Base-by-base conservation (phyloP, 2,329 filamentous ascomycete genomes). In the Venturiaceae sp. region DNA sequence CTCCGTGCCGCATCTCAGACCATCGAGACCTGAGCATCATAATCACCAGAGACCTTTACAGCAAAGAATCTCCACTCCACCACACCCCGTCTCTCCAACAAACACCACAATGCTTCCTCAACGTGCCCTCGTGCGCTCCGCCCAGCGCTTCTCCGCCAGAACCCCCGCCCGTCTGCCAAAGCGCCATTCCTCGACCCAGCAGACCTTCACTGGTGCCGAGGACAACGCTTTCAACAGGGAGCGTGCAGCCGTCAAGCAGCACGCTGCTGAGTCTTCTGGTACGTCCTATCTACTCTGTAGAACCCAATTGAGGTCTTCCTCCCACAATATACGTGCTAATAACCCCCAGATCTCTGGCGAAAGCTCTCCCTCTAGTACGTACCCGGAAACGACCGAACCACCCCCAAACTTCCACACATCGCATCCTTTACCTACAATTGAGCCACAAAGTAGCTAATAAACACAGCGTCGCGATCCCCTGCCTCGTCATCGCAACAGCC, bases 281-380 rank as follows among this genome's bases (percentile, higher is more conserved):
- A 72, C 73, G 87, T 19, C 19, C 16, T 5, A 44, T 16, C 19
- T 3, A 53, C 13, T 28, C 6, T 3, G 33, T 53, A 41, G 39
- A 55, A 28, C n/a, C 21, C 7, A 19, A 61, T 60, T 53, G 23
- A 2, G 39, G 7, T 14, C 14, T 2, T 5, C n/a, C 7, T 14
- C 16, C 8, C 32, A 2, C 47, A 16, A 53, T 39, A 2, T 23
- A 9, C 37, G 16, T 39, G 19, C 52, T 47, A 23, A 36, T 53
- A 53, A n/a, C 16, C n/a, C 55, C 58, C 71, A 96, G 92, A 90
- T 69, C 84, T 96, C 69, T 99, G 94, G 94, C 86, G 84, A 76
- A 97, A 95, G 82, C 86, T 97, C 69, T 94, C 90, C 64, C 81
- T 96, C 80, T 97, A 90, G 92, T 96, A 90, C 77, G 88, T 78